phyloP scores from a whole-genome alignment of 2,329 filamentous ascomycete genomes.

The Akanthomyces dipterigenus region DNA sequence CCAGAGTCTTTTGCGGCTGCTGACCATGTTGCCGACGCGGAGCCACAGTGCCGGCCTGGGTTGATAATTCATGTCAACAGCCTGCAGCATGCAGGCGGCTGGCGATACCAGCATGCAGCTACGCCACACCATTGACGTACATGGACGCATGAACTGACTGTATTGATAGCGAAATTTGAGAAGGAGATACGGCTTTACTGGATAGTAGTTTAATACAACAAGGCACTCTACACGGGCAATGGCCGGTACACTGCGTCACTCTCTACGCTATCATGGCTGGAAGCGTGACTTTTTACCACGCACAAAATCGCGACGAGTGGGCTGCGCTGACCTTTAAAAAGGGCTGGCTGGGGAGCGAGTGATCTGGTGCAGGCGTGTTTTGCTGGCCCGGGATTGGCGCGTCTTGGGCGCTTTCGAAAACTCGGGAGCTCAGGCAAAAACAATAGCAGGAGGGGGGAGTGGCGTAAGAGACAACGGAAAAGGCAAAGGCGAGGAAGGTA shows the following conservation, averaged over 20 bases:
- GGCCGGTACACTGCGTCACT: background rate
- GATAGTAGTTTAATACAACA: background rate
- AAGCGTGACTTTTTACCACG: background rate
- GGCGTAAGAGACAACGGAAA: constrained; percentile 3
- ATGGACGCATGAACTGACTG: background rate
- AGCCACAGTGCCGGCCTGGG: background rate
- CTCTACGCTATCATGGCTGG: background rate
- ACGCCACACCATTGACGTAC: background rate
- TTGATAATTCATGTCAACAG: background rate
- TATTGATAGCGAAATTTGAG: background rate
- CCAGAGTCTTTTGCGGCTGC: background rate
- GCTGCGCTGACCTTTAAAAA: constrained; percentile 7
- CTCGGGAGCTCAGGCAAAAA: background rate
- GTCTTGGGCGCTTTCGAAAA: background rate
- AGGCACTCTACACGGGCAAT: background rate
- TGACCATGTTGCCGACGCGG: background rate
- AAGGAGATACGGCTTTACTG: background rate
- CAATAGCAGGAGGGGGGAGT: background rate
- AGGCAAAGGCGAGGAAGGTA: constrained; percentile 18
- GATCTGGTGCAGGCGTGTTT: constrained; percentile 6
- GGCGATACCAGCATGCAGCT: background rate
- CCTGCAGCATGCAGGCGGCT: background rate
- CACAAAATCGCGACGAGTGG: background rate
- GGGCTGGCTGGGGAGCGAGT: background rate
- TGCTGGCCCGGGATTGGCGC: background rate